Base-by-base conservation (phyloP, 495 filamentous ascomycete genomes). In the Penicillium fimorum region DNA sequence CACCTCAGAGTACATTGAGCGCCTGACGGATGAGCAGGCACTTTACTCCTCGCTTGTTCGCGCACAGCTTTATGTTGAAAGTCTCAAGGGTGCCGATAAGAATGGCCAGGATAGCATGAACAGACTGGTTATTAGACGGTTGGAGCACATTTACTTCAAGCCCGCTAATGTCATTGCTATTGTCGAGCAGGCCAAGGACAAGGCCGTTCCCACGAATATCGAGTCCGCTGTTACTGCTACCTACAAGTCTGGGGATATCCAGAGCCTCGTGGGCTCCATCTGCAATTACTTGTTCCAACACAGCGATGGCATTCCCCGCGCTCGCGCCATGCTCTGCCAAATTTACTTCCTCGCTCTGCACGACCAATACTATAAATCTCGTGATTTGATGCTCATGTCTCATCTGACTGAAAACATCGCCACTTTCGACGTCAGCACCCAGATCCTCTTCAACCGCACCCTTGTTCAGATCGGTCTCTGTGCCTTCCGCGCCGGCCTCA, bases 311-410 rank as follows among this genome's bases (percentile, higher is more conserved):
- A 96, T 97, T 64, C 89, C 96, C 69, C 87, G 93, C 47, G 95
- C 95, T 55, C 88, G 95, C 55, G 92, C 94, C 17, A 97, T 97
- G 91, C 82, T 98, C 47, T 96, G 90, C 79, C 92, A 97, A 74
- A 92, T 97, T 55, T 98, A 97, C 78, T 96, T 94, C 86, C 83
- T 96, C 50, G 94, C 94, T 33, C 82, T 97, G 44, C 94, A 98
- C 71, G 92, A 97, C 71, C 85, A 96, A 55, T 97, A 97, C 80
- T 97, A 96, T 82, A 88, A 87, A 66, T 89, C 94, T 65, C 91
- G 95, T 63, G 94, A 99, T 72, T 90, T 97, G 86, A 93, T 97
- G 88, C 84, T 99, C 68, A 97, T 97, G 88, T 97, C 95, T n/a
- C 94, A 99, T 76, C 76, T 99, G 65, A 90, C 96, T 67, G 94